A percentile compares a stretch with the other conserved stretches of the same genome.
Conservation (phyloP, 208 protist species). For the Leishmania guyanensis region DNA sequence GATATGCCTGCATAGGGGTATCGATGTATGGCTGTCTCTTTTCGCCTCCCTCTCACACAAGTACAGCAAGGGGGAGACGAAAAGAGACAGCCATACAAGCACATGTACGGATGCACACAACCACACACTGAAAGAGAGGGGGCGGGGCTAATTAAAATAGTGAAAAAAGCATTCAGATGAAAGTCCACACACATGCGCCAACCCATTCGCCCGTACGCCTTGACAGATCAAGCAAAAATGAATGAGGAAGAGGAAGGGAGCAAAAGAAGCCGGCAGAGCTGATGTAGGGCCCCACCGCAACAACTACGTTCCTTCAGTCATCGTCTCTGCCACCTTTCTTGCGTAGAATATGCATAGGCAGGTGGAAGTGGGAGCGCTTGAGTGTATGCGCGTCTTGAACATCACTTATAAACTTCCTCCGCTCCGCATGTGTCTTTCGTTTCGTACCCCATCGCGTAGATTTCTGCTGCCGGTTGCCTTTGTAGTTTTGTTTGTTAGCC, state of each 20-base stretch:
- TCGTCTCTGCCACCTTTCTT: not conserved
- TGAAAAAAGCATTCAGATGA: not conserved
- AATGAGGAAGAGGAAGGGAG: not conserved
- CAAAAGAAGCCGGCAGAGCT: not conserved
- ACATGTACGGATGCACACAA: not conserved
- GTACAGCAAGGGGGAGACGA: too few relatives aligned
- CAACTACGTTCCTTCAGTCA: not conserved
- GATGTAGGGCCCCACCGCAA: not conserved
- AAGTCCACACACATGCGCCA: not conserved
- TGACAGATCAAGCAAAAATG: not conserved
- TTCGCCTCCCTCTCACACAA: not conserved
- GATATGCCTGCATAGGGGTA: not conserved
- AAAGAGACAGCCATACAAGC: conserved; percentile 1
- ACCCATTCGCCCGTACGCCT: not conserved
- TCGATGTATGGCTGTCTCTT: not conserved
- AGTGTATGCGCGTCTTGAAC: not conserved
- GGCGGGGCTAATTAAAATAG: not conserved
- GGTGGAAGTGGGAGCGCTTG: not conserved
- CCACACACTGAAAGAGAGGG: not conserved
- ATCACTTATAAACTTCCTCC: too few relatives aligned
- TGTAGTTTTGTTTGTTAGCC: too few relatives aligned
- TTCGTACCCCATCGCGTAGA: not conserved
- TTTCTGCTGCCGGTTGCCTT: not conserved
- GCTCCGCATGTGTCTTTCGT: not conserved
- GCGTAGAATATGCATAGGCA: not conserved